Percentiles rank a stretch among this genome's conserved stretches.
Evolutionary conservation across 768 basidiomycete species (phyloP).

Genomic region (Trametopsis cervina): DNA sequence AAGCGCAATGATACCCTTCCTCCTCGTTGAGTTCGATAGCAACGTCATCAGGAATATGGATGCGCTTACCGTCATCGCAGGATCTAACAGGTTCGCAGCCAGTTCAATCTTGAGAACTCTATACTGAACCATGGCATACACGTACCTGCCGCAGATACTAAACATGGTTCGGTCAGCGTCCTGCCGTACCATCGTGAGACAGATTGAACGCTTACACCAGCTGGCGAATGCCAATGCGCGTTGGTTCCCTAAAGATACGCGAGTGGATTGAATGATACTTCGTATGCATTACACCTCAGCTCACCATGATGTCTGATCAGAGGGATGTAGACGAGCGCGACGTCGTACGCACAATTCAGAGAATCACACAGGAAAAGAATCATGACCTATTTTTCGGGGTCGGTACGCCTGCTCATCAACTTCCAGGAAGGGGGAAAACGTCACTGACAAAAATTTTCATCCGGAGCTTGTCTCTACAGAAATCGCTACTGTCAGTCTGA

Average conservation of each 20-base stretch:
- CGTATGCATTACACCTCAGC: too few species aligned
- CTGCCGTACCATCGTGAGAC: not conserved
- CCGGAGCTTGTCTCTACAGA: slow-evolving; percentile 31
- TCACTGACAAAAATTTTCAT: slow-evolving; percentile 32
- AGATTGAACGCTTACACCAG: slow-evolving; percentile 6
- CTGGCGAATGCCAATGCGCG: slow-evolving; percentile 4
- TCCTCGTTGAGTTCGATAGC: not conserved
- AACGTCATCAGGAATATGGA: not conserved
- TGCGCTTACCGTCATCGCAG: slow-evolving; percentile 15
- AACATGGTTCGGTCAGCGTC: not conserved
- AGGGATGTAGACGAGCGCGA: slow-evolving; percentile 34
- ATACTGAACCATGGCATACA: slow-evolving; percentile 4
- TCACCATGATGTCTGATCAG: slow-evolving; percentile 38
- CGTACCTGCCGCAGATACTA: slow-evolving; percentile 4
- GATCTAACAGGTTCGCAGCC: slow-evolving; percentile 5
- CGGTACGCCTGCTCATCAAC: not conserved
- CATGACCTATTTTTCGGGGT: slow-evolving; percentile 23
- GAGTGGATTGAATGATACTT: too few species aligned
- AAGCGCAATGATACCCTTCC: slow-evolving; percentile 31
- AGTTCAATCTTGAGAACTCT: not conserved
- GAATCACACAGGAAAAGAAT: slow-evolving; percentile 37
- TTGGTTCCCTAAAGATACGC: not conserved
- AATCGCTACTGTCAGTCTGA: too few species aligned
- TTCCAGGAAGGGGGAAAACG: not conserved
- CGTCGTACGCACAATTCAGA: slow-evolving; percentile 32